These are phyloP conservation scores for Actinomortierella wolfii DNA, from an alignment of 371 early-diverging fungal genomes.

Conservation along the genomic window DNA sequence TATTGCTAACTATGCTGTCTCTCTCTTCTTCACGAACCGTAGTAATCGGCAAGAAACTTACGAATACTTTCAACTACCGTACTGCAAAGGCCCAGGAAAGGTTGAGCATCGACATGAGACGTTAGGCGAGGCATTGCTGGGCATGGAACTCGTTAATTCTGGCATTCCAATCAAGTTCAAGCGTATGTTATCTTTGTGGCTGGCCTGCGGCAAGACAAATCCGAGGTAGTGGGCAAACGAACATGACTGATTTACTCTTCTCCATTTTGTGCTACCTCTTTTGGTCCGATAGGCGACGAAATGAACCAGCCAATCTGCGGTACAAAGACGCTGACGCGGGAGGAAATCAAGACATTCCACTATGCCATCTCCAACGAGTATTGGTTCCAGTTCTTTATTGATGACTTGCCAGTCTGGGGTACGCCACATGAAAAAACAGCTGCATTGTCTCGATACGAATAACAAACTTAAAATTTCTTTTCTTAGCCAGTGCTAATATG, in stretches of 20 bases:
- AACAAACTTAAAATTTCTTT: too few relatives aligned
- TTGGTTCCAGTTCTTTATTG: conserved; percentile 78
- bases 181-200: conserved; percentile 31
- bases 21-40: not conserved
- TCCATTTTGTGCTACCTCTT: not conserved
- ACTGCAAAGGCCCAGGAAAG: conserved; percentile 64
- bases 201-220: not conserved
- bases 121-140: conserved; percentile 81
- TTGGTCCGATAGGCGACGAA: conserved; percentile 15
- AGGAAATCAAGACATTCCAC: conserved; percentile 58
- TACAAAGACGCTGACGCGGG: conserved; percentile 35
- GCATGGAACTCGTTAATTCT: conserved; percentile 75
- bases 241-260: not conserved
- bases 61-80: conserved; percentile 77
- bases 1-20: too few relatives aligned
- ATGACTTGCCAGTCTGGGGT: conserved; percentile 66
- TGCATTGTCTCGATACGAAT: too few relatives aligned
- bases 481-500: too few relatives aligned
- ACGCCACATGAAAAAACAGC: too few relatives aligned
- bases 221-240: not conserved
- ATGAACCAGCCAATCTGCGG: conserved; percentile 48
- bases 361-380: conserved; percentile 72
- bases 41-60: conserved; percentile 80
- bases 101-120: conserved; percentile 78
- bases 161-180: conserved; percentile 72